A percentile compares a stretch with the other conserved stretches of the same genome.
Evolutionary conservation across 441 rosid species (phyloP).

Genomic region (Sinapis alba): DNA sequence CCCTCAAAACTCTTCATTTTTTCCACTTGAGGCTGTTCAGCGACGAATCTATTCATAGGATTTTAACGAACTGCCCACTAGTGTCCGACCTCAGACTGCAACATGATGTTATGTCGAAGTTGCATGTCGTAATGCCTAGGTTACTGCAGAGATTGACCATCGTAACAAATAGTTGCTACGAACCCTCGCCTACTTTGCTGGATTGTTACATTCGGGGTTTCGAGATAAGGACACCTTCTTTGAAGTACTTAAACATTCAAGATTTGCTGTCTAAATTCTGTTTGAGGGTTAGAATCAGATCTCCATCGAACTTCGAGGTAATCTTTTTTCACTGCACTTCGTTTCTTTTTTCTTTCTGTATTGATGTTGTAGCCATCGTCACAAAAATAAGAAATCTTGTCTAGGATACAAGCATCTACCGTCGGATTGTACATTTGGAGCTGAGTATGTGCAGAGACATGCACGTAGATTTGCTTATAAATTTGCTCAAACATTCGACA

Average conservation of each 20-base stretch:
- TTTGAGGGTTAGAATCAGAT: not conserved
- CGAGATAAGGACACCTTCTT: not conserved
- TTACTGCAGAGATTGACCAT: not conserved
- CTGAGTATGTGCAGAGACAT: no score
- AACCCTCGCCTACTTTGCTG: not conserved
- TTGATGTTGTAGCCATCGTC: no score
- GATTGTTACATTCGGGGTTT: not conserved
- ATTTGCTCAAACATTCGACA: no score
- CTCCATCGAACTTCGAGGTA: not conserved
- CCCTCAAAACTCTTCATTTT: not conserved
- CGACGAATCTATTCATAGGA: not conserved
- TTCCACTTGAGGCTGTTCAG: not conserved
- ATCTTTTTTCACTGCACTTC: no score
- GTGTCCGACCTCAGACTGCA: not conserved
- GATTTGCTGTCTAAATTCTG: not conserved
- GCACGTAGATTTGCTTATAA: no score
- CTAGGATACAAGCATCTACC: no score
- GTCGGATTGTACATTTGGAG: no score
- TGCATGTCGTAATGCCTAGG: not conserved
- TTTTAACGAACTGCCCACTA: not conserved
- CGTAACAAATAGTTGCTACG: not conserved
- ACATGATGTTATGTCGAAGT: not conserved
- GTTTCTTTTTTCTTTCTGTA: not conserved
- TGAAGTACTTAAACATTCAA: not conserved
- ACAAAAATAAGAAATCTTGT: no score